A percentile compares a stretch with the other conserved stretches of the same genome.
phyloP scores from a whole-genome alignment of 805 yeast species.

The Wickerhamiella azyma region DNA sequence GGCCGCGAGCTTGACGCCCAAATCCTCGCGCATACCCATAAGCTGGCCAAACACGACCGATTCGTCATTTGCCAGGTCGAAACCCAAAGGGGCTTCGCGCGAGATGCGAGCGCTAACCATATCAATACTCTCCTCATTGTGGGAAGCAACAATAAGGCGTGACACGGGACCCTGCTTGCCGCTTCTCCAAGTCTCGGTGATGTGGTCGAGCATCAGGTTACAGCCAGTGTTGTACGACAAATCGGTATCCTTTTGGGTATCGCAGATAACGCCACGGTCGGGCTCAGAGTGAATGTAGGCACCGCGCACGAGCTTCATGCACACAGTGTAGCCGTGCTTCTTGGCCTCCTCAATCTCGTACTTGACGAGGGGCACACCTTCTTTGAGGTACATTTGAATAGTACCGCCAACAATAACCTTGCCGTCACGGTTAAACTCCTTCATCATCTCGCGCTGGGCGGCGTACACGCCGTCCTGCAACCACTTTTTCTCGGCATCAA shows the following conservation, averaged over 20 bases:
- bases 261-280: conserved; percentile 57
- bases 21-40: conserved; percentile 89
- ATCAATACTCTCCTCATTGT: conserved; percentile 66
- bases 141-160: conserved; percentile 74
- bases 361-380: conserved; percentile 47
- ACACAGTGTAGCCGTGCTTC: conserved; percentile 50
- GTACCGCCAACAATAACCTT: conserved; percentile 72
- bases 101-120: conserved; percentile 48
- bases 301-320: conserved; percentile 85
- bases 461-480: conserved; percentile 86
- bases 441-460: conserved; percentile 68
- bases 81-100: conserved; percentile 20
- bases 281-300: conserved; percentile 89
- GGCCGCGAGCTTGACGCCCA: conserved; percentile 59
- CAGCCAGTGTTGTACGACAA: conserved; percentile 59
- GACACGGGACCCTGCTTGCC: conserved; percentile 42
- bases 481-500: conserved; percentile 81
- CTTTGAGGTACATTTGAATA: conserved; percentile 78
- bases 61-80: conserved; percentile 21
- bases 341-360: conserved; percentile 53
- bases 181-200: conserved; percentile 33
- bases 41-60: conserved; percentile 73
- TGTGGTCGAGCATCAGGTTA: conserved; percentile 42
- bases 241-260: conserved; percentile 72
- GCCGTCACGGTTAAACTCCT: conserved; percentile 50